Base-by-base conservation (phyloP, 345 rosid genomes). In the Turnera subulata region DNA sequence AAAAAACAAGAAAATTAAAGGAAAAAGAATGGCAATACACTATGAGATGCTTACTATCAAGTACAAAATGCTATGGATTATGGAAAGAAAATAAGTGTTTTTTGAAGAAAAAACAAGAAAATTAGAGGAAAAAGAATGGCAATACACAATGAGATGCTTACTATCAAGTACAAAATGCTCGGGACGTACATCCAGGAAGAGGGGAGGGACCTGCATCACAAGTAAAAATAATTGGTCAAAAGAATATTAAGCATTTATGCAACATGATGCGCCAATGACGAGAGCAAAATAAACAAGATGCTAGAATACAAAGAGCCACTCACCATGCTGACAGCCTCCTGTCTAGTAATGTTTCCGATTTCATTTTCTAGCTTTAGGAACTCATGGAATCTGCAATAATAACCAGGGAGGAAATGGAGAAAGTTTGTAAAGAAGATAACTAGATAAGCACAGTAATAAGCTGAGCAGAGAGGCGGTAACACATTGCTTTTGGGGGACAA, bases 311-410 rank as follows among this genome's bases (percentile, higher is more conserved):
- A 33, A 51, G 50, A 45, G 43, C 19, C 51, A 50, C 89, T 62
- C 74, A 93, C 97, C 95, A 89, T 93, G 83, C 99, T 89, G 58
- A 89, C 99, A 54, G 99, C 88, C 73, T 89, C 96, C 72, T 93
- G 99, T 67, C 99, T 81, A 44, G 92, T 93, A 62, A 93, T 87
- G 76, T 89, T 93, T 61, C 97, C 97, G 25, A 80, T 82, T 81
- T 93, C 99, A 73, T 89, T 87, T 80, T 87, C 97, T 53, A 89
- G 81, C 83, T 93, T 89, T 46, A 93, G 63, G 70, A 93, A 93
- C 79, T 87, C 87, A 67, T 93, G 99, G 69, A 89, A 89, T 90
- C 99, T 87, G 79, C 69, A 71, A 75, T 20, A 45, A 43, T 11
- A 25, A 24, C 47, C 14, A 8, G 21, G 57, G 5, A 3, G 16